Percentiles rank a stretch among this genome's conserved stretches.
phyloP scores from a whole-genome alignment of 169 alveolate species.

The Plasmodium vivax region DNA sequence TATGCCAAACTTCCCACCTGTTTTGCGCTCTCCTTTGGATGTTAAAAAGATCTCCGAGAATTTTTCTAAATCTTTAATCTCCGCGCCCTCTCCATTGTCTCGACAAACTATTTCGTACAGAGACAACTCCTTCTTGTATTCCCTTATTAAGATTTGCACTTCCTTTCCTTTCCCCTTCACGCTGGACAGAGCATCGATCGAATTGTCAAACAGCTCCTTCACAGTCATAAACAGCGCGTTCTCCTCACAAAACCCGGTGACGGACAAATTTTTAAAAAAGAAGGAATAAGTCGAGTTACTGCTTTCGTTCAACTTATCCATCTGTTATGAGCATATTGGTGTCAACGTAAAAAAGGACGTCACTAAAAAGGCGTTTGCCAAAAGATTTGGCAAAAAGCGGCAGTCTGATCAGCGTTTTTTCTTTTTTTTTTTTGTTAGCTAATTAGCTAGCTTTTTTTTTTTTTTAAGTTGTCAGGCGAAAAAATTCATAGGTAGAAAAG shows the following conservation, averaged over 20 bases:
- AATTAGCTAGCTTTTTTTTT: background rate
- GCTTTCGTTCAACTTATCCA: conserved; percentile 14
- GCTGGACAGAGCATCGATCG: conserved; percentile 55
- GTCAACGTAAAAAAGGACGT: background rate
- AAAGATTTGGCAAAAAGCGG: background rate
- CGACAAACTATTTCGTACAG: conserved; percentile 67
- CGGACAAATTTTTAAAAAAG: conserved; percentile 67
- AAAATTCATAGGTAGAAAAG: background rate
- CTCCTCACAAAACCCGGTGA: conserved; percentile 75
- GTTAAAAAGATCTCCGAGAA: conserved; percentile 74
- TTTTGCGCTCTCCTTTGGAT: conserved; percentile 59
- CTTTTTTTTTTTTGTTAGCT: background rate
- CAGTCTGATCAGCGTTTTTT: background rate
- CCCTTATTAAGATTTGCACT: conserved; percentile 44
- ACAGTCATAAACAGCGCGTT: conserved; percentile 75
- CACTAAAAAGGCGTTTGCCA: background rate
- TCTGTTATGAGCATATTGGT: background rate
- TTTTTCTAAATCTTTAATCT: conserved; percentile 71
- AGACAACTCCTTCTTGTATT: conserved; percentile 44
- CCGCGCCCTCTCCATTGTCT: conserved; percentile 73
- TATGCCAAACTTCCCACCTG: conserved; percentile 73
- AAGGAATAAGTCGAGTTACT: conserved; percentile 68
- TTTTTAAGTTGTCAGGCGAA: background rate
- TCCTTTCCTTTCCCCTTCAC: conserved; percentile 16
- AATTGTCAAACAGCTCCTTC: conserved; percentile 73